Percentiles rank a stretch among this genome's conserved stretches.
phyloP scores from a whole-genome alignment of 2,329 filamentous ascomycete genomes.

The Leptographium lundbergii region DNA sequence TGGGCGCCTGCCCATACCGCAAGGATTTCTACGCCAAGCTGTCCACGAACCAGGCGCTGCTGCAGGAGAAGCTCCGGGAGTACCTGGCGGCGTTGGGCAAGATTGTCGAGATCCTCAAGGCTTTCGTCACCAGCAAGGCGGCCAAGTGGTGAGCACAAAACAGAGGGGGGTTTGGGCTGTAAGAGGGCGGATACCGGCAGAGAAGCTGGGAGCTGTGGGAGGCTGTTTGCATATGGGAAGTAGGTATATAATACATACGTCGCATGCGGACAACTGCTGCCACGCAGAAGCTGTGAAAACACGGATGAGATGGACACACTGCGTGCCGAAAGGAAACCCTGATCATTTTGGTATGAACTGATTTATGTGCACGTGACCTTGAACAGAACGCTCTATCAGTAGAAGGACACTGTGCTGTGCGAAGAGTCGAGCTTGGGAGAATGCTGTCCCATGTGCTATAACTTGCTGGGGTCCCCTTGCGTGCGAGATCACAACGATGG shows the following conservation, averaged over 20 bases:
- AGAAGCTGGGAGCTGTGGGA: background rate
- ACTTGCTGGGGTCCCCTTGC: too few relatives aligned
- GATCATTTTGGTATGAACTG: background rate
- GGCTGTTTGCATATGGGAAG: background rate
- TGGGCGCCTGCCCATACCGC: constrained; percentile 86
- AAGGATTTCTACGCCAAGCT: constrained; percentile 89
- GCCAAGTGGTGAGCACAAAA: constrained; percentile 36
- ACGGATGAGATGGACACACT: background rate
- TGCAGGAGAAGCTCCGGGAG: constrained; percentile 48
- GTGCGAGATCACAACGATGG: too few relatives aligned
- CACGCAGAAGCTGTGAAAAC: background rate
- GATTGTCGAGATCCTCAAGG: constrained; percentile 62
- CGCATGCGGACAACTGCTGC: background rate
- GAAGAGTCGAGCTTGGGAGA: too few relatives aligned
- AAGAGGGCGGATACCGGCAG: background rate
- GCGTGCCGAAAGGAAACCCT: background rate
- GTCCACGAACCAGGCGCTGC: constrained; percentile 51
- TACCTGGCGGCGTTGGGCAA: constrained; percentile 73
- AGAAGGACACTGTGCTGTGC: background rate
- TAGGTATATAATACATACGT: background rate
- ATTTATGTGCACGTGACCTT: background rate
- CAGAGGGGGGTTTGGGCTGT: background rate
- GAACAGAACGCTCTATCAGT: background rate
- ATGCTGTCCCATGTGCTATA: too few relatives aligned
- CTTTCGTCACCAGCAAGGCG: constrained; percentile 41